Percentiles rank a stretch among this genome's conserved stretches.
Conservation (phyloP, 2,329 filamentous ascomycete species). For the Paraphaeosphaeria minitans region DNA sequence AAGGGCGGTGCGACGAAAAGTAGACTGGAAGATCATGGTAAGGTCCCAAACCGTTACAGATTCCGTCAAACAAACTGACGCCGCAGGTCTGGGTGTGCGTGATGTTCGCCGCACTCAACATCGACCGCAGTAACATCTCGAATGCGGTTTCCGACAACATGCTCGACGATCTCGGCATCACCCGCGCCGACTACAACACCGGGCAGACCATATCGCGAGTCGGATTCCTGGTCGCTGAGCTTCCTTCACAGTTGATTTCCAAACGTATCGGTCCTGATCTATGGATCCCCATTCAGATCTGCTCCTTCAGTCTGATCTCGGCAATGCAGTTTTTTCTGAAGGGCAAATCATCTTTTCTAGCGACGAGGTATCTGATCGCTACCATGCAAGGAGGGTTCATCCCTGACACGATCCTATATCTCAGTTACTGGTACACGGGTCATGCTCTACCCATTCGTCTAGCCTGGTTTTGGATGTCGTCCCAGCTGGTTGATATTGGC, state of each 20-base stretch:
- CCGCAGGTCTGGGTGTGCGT: constrained; percentile 51
- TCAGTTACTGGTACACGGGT: constrained; percentile 68
- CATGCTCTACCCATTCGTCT: constrained; percentile 55
- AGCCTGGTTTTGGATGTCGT: constrained; percentile 48
- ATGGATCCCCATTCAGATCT: constrained; percentile 49
- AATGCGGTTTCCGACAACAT: constrained; percentile 30
- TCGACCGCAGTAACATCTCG: constrained; percentile 50
- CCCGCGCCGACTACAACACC: constrained; percentile 20
- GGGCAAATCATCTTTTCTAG: constrained; percentile 48
- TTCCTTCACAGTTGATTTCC: constrained; percentile 49
- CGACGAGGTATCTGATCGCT: constrained; percentile 45
- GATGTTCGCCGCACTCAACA: constrained; percentile 57
- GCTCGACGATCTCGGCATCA: constrained; percentile 25
- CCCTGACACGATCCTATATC: constrained; percentile 37
- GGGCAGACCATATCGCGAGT: constrained; percentile 66
- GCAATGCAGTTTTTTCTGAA: constrained; percentile 71
- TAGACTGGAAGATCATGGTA: constrained; percentile 20
- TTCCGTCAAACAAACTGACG: background rate
- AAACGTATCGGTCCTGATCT: constrained; percentile 48
- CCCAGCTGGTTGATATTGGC: constrained; percentile 35
- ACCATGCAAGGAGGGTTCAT: constrained; percentile 58
- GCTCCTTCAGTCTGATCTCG: constrained; percentile 48
- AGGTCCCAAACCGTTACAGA: background rate
- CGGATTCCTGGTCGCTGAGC: constrained; percentile 69
- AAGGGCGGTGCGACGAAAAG: constrained; percentile 34